Percentiles rank a stretch among this genome's conserved stretches.
Evolutionary conservation across 2,329 filamentous ascomycete genomes (phyloP).

Genomic region (Ophiostoma perfectum): DNA sequence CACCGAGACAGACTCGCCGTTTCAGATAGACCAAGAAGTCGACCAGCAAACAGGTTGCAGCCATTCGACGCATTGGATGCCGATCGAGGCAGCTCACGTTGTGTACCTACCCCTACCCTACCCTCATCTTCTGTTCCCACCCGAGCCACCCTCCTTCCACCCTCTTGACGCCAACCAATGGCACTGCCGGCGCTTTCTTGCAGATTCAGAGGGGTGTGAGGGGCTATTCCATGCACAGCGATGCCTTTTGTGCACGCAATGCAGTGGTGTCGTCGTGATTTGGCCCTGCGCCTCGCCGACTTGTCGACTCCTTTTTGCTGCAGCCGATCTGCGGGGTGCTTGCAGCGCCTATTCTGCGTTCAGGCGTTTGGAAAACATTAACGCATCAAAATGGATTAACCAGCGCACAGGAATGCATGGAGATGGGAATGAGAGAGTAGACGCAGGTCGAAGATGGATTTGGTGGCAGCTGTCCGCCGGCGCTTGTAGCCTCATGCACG

Average conservation of each 20-base stretch:
- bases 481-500: slow-evolving; percentile 22
- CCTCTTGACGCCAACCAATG: neutral
- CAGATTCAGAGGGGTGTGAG: neutral
- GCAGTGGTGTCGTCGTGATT: neutral
- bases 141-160: neutral
- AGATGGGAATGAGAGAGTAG: neutral
- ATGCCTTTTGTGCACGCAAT: neutral
- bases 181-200: neutral
- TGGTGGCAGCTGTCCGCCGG: slow-evolving; percentile 6
- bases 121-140: no score
- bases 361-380: neutral
- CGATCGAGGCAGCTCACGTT: neutral
- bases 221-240: neutral
- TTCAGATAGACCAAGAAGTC: no score
- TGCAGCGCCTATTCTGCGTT: no score
- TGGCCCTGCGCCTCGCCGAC: neutral
- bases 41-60: no score
- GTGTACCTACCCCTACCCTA: neutral
- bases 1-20: no score
- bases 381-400: neutral
- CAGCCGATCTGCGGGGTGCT: no score
- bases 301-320: neutral
- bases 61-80: no score
- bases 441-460: neutral
- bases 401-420: neutral